Evolutionary conservation across 108 stramenopile species (phyloP), one percentile per base, ranked within the genome.

Genomic region (Stephanodiscus minutulus): DNA sequence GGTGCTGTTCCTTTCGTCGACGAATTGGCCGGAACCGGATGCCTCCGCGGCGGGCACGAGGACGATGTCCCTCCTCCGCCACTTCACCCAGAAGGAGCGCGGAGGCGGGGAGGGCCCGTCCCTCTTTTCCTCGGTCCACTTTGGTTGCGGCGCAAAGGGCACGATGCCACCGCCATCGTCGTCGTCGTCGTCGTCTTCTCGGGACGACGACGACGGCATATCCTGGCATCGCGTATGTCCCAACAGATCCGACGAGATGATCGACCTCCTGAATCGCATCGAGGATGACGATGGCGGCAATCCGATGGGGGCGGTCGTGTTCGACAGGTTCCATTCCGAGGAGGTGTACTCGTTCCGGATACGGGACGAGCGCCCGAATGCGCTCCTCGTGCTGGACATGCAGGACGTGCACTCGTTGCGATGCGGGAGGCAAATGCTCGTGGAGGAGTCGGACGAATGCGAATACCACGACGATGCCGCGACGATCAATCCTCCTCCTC

Each of bases 361-460:
- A 56, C 72, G 68, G 15, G 60, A 86, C 35, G 7, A 29, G 24
- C 62, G 68, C 66, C 86, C 86, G 2, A 25, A 82, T n/a, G 74
- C 83, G 1, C 36, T 87, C 17, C 72, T 84, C 29, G 75, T 95
- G 25, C 57, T 95, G 48, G 93, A 95, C 66, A 95, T 90, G 85
- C 82, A 95, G 73, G 93, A 95, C 72, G 73, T 91, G 69, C 93
- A 95, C 80, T 76, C 85, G 35, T 66, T 95, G 49, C 76, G 93
- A 25, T 17, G 55, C 28, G 64, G 61, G 0, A 75, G 91, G 21
- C 86, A 92, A 59, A 56, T 24, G 29, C 24, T 83, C 11, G 82
- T 88, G 3, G 58, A 82, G 62, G 52, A 78, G 52, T 28, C 20
- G 21, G 31, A 66, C 53, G 41, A 56, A 54, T 12, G 21, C 20